These are phyloP conservation scores for Neurospora sp. DNA, from an alignment of 495 filamentous ascomycete genomes.

Conservation along the genomic window DNA sequence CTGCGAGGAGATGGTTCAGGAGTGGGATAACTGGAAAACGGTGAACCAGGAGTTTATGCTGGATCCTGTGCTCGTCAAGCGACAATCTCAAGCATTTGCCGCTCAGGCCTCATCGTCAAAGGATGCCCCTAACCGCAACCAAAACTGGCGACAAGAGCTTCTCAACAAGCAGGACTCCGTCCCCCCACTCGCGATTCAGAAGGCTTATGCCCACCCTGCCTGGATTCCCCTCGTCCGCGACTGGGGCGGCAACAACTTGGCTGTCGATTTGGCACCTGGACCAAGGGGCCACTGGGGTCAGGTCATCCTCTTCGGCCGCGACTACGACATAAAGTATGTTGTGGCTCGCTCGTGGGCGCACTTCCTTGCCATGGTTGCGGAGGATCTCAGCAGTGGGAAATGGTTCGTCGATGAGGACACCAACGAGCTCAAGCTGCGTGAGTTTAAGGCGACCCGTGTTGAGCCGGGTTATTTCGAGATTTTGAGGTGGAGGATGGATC, in stretches of 20 bases:
- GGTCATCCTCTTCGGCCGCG: conserved; percentile 89
- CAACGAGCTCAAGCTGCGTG: conserved; percentile 79
- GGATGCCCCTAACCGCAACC: conserved; percentile 36
- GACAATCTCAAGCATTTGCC: conserved; percentile 18
- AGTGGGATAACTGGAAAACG: conserved; percentile 92
- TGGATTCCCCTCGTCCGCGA: conserved; percentile 97
- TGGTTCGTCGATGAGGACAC: conserved; percentile 86
- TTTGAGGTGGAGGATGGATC: conserved; percentile 85
- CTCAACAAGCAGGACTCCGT: conserved; percentile 79
- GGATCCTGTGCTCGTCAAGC: conserved; percentile 35
- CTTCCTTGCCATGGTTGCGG: conserved; percentile 78
- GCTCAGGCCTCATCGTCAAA: conserved; percentile 43
- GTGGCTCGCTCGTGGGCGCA: conserved; percentile 85
- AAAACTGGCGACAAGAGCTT: conserved; percentile 77
- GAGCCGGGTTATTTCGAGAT: conserved; percentile 95
- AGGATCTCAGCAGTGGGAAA: conserved; percentile 79
- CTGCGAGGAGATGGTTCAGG: conserved; percentile 96
- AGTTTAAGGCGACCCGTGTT: conserved; percentile 78
- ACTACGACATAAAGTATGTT: conserved; percentile 98
- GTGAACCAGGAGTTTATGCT: conserved; percentile 84
- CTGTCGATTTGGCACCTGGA: conserved; percentile 87
- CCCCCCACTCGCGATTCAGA: conserved; percentile 75
- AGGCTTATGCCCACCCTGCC: conserved; percentile 84
- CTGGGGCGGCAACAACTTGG: conserved; percentile 97
- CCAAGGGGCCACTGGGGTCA: conserved; percentile 90